Conservation (phyloP, 139 green algal species). For the Volvox reticuliferus region DNA sequence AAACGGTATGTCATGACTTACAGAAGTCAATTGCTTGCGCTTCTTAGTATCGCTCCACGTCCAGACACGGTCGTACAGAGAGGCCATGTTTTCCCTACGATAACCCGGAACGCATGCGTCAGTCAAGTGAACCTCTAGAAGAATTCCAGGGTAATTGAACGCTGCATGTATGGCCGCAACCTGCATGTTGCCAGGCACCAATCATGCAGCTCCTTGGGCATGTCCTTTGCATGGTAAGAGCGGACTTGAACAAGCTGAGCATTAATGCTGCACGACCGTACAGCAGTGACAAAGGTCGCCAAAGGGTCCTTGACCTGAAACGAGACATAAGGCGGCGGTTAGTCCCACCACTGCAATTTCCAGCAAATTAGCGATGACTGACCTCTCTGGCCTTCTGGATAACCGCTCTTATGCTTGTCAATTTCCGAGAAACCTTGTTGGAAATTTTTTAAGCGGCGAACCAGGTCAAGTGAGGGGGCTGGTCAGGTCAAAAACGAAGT, state of each 20-base stretch:
- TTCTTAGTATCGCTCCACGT: conserved; percentile 39
- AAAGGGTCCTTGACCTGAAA: conserved; percentile 32
- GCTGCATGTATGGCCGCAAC: background rate
- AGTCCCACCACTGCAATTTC: no score
- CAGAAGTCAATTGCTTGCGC: conserved; percentile 21
- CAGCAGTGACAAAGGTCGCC: background rate
- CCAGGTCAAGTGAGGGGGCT: no score
- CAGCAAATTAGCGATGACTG: background rate
- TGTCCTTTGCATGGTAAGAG: background rate
- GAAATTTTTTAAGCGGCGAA: background rate
- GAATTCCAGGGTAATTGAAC: no score
- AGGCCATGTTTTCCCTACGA: conserved; percentile 25
- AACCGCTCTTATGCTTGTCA: background rate
- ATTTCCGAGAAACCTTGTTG: conserved; percentile 1
- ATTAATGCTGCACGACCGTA: background rate
- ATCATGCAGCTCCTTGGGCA: conserved; percentile 37
- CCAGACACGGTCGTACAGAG: conserved; percentile 41
- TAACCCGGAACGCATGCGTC: background rate
- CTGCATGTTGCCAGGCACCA: conserved; percentile 38
- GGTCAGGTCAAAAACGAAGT: no score
- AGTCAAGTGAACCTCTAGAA: no score
- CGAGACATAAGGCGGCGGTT: background rate
- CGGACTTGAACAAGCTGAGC: background rate
- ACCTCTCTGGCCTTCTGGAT: conserved; percentile 23
- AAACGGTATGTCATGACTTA: background rate